phyloP scores from a whole-genome alignment of 306 rosid genomes.

The Citrullus colocynthis region DNA sequence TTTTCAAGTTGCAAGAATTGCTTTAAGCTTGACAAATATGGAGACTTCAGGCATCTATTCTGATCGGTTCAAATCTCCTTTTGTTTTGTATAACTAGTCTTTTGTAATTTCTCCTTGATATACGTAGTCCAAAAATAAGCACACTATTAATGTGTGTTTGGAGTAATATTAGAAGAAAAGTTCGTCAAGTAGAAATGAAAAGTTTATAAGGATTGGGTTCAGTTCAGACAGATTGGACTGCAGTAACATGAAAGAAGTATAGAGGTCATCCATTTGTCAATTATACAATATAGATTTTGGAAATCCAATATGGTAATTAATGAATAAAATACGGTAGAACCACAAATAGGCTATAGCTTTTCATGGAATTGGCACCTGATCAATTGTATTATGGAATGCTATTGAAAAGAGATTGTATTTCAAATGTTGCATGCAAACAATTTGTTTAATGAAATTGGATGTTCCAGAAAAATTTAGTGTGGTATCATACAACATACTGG shows the following conservation, averaged over 20 bases:
- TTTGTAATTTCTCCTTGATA: not conserved
- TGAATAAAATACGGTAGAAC: not conserved
- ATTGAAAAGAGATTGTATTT: not conserved
- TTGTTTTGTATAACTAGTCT: not conserved
- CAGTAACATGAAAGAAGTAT: not conserved
- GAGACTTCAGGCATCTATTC: not conserved
- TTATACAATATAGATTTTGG: not conserved
- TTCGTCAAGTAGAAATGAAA: not conserved
- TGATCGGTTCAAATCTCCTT: not conserved
- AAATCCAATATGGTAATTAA: not conserved
- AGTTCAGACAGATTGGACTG: not conserved
- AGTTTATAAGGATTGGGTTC: not conserved
- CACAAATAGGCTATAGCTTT: not conserved
- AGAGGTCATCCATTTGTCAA: not conserved
- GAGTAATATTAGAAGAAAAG: not conserved
- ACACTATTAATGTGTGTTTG: not conserved
- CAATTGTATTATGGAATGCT: not conserved
- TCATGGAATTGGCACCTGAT: not conserved
- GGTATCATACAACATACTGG: conserved; percentile 70
- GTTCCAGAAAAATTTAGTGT: conserved; percentile 51
- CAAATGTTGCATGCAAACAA: not conserved
- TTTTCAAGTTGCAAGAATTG: not conserved
- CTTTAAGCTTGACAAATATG: not conserved
- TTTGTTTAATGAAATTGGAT: not conserved
- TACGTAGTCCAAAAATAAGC: not conserved